Percentiles rank a stretch among this genome's conserved stretches.
Conservation (phyloP, 2,329 filamentous ascomycete species). For the Claviceps lovelessii region DNA sequence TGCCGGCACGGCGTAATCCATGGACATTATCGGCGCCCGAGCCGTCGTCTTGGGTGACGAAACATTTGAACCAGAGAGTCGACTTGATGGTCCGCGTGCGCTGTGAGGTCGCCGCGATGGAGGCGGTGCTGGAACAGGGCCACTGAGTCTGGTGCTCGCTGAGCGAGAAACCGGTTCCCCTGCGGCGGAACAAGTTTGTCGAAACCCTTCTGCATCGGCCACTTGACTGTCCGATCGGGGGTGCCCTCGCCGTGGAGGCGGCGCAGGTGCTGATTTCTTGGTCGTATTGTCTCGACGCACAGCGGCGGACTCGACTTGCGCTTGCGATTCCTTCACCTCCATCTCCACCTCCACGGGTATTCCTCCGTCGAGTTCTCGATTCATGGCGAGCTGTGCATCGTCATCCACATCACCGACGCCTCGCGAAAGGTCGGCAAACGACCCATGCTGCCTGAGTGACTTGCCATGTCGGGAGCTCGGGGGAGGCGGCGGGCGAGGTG, state of each 20-base stretch:
- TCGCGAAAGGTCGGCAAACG: background rate
- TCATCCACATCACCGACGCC: constrained; percentile 20
- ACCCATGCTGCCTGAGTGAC: constrained; percentile 36
- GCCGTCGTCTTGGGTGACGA: constrained; percentile 5
- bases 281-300: constrained; percentile 10
- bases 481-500: constrained; percentile 49
- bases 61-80: constrained; percentile 8
- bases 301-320: background rate
- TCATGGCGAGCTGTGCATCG: constrained; percentile 36
- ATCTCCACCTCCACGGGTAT: constrained; percentile 13
- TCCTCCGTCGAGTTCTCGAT: constrained; percentile 29
- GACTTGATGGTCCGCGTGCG: constrained; percentile 18
- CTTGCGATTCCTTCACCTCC: background rate
- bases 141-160: constrained; percentile 28
- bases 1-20: constrained; percentile 10
- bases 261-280: constrained; percentile 33
- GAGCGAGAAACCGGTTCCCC: constrained; percentile 35
- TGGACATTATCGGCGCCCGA: constrained; percentile 6
- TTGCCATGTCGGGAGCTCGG: constrained; percentile 62
- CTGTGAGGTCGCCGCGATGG: constrained; percentile 37
- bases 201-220: no score
- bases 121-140: constrained; percentile 35
- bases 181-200: constrained; percentile 5
- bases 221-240: constrained; percentile 30
- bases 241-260: constrained; percentile 36